Base-by-base conservation (phyloP, 2,329 filamentous ascomycete species). In the Sarocladium strictum region DNA sequence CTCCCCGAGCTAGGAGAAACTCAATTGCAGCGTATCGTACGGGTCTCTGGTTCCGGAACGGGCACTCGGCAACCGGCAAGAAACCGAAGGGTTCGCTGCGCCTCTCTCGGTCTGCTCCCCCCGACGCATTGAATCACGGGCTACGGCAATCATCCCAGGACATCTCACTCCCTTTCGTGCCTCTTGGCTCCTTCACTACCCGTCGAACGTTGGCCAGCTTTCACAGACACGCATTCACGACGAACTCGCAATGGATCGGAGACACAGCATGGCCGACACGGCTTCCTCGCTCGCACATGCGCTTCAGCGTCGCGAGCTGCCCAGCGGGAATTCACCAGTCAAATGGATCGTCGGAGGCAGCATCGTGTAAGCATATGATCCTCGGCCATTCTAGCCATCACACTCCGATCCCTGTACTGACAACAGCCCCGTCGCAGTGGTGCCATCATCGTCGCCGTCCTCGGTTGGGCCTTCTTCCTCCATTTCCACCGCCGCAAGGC, bases 401-500 rank as follows among this genome's bases (percentile, higher is more conserved):
- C 15, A 5, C n/a, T 5, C 5, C 35, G 5, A 38, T 43, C 17
- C 38, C 14, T 23, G 7, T 14, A 11, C 38, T 21, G 7, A 23
- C 17, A 21, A n/a, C 38, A 23, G 14, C 38, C 6, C 38, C 17
- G 9, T 23, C 7, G 29, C 21, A 49, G 24, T 19, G 58, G 61
- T 35, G 19, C 41, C 12, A 38, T 62, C 3, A 29, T 58, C 11
- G 33, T 59, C 10, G 50, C 38, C 29, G 57, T 65, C 40, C 19
- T 64, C n/a, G 29, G 26, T 0, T 47, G 62, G n/a, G 55, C 64
- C 3, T 59, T 47, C 27, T 56, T 53, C 32, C 50, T 64, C 10
- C 63, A 64, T 32, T 60, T 59, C 4, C 56, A 60, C 35, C 60
- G 59, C 26, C 53, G 56, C 49, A 55, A 55, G 17, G 26, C 58